A percentile compares a stretch with the other conserved stretches of the same genome.
phyloP scores from a whole-genome alignment of 768 basidiomycete genomes.

The Rhizopogon roseolus region DNA sequence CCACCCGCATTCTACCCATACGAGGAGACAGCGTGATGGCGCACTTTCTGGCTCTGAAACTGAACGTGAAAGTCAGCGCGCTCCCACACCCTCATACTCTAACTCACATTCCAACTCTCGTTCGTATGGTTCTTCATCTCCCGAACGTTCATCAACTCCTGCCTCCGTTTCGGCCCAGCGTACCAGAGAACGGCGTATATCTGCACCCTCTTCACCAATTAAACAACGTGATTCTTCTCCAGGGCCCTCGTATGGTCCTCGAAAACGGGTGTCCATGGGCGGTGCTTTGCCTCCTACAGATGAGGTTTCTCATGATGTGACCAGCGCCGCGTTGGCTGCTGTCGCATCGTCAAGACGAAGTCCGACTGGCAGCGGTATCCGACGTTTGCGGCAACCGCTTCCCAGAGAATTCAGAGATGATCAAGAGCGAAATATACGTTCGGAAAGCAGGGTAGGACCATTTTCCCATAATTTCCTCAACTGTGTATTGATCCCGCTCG shows the following conservation, averaged over 20 bases:
- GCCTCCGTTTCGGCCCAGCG: constrained; percentile 19
- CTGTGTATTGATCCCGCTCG: constrained; percentile 1
- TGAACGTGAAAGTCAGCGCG: constrained; percentile 57
- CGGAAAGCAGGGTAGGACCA: constrained; percentile 38
- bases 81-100: constrained; percentile 24
- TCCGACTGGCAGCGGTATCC: constrained; percentile 31
- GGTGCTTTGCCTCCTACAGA: constrained; percentile 20
- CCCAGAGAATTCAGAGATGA: constrained; percentile 44
- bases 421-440: constrained; percentile 19
- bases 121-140: constrained; percentile 33
- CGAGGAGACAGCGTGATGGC: constrained; percentile 27
- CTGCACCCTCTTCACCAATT: constrained; percentile 44
- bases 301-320: constrained; percentile 33
- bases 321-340: constrained; percentile 55
- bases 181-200: constrained; percentile 39
- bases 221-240: constrained; percentile 34
- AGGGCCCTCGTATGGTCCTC: constrained; percentile 35
- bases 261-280: constrained; percentile 38
- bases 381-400: constrained; percentile 44
- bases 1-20: constrained; percentile 24
- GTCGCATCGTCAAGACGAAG: constrained; percentile 54
- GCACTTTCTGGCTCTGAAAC: constrained; percentile 75
- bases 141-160: constrained; percentile 33
- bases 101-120: constrained; percentile 23
- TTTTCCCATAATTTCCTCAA: neutral